Base-by-base conservation (phyloP, 371 early-diverging fungal genomes). In the Haplosporangium sp. region DNA sequence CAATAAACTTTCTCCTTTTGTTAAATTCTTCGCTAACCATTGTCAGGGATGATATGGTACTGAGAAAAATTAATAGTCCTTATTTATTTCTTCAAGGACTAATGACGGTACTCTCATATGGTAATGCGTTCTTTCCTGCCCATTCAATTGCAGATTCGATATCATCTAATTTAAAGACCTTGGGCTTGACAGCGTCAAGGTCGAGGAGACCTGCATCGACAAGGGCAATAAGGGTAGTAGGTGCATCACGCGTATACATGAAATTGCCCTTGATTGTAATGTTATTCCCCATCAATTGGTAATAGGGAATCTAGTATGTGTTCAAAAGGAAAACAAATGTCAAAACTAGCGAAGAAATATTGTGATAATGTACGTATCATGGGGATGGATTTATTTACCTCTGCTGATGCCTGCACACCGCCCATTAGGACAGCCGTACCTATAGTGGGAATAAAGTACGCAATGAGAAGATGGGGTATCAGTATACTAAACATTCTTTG, bases 231-330 rank as follows among this genome's bases (percentile, higher is more conserved):
- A 78, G 27, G n/a, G 65, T 42, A 4, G 63, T 68, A 19, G 61
- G 39, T 9, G 56, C 74, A 2, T 60, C 38, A 3, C 74, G 74
- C 5, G 48, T 34, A 27, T 74, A 74, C 74, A 78, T 74, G n/a
- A 78, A 74, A 34, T 65, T 42, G 20, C 74, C 78, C 48, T 74
- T 78, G 66, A 78, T 58, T 15, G 74, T 69, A 37, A 78, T n/a
- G 19, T 59, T 53, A 4, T 70, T 78, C 6, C 7, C 27, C 78
- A 70, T 78, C n/a, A 78, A 38, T 15, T 50, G 39, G 15, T n/a
- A 1, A 45, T 74, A 74, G 35, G 78, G 78, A 3, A 73, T 19
- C 56, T 77, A 66, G 17, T 17, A 50, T 50, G 50, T n/a, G n/a
- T n/a, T n/a, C 15, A 15, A 15, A n/a, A n/a, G 15, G 15, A 2